Conservation (phyloP, 1,139 yeast species). For the Blastobotrys illinoisensis region DNA sequence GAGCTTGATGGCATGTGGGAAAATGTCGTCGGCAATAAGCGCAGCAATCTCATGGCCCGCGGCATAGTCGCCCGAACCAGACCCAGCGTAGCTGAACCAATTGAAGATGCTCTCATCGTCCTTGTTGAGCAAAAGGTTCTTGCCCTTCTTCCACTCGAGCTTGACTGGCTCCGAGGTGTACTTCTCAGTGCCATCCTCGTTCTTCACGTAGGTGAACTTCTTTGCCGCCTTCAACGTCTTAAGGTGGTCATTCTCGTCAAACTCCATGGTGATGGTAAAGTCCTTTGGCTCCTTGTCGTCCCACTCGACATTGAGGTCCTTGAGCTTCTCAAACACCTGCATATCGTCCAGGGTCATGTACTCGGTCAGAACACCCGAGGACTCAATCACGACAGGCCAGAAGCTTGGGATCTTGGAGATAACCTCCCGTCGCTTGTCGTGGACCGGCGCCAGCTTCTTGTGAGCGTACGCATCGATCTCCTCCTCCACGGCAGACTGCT, state of each 20-base stretch:
- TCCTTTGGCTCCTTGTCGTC: slow-evolving; percentile 27
- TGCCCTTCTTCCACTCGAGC: slow-evolving; percentile 35
- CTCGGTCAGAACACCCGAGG: slow-evolving; percentile 28
- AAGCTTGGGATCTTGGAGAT: slow-evolving; percentile 32
- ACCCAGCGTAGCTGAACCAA: slow-evolving; percentile 34
- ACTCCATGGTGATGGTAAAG: slow-evolving; percentile 31
- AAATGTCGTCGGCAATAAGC: slow-evolving; percentile 35
- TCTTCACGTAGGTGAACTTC: slow-evolving; percentile 22
- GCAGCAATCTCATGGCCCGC: slow-evolving; percentile 35
- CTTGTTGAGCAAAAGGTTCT: slow-evolving; percentile 22
- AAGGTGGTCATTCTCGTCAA: slow-evolving; percentile 33
- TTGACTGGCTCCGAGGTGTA: slow-evolving; percentile 29
- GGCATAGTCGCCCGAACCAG: slow-evolving; percentile 31
- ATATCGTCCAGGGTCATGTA: slow-evolving; percentile 32
- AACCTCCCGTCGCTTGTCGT: slow-evolving; percentile 30
- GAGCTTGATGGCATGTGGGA: slow-evolving; percentile 37
- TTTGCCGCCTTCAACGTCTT: slow-evolving; percentile 25
- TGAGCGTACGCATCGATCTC: slow-evolving; percentile 25
- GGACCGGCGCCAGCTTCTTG: slow-evolving; percentile 31
- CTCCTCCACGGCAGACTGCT: slow-evolving; percentile 33
- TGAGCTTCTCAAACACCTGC: slow-evolving; percentile 27
- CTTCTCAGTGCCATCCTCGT: slow-evolving; percentile 17
- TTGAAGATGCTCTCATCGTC: slow-evolving; percentile 30
- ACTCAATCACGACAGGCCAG: slow-evolving; percentile 36
- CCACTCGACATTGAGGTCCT: slow-evolving; percentile 31